Conservation (phyloP, 2,329 filamentous ascomycete genomes). For the Verticillium isaacii region DNA sequence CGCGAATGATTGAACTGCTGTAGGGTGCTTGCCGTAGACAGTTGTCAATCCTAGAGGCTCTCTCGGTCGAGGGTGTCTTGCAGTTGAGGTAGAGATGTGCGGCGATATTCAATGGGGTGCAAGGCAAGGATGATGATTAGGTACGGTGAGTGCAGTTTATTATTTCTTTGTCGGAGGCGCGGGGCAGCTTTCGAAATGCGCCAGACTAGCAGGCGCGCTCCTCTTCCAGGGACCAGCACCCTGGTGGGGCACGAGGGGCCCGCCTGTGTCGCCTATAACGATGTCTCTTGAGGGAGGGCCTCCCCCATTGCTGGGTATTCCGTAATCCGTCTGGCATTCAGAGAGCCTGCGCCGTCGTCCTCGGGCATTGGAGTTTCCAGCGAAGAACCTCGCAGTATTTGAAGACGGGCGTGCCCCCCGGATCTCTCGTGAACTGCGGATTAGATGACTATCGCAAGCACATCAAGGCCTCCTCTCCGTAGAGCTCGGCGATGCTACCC, state of each 20-base stretch:
- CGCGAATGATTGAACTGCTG: neutral
- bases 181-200: neutral
- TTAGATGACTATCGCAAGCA: slow-evolving; percentile 53
- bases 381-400: neutral
- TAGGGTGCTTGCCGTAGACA: no score
- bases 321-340: no score
- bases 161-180: neutral
- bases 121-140: neutral
- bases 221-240: slow-evolving; percentile 2
- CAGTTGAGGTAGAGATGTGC: neutral
- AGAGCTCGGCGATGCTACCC: slow-evolving; percentile 63
- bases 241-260: slow-evolving; percentile 25
- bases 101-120: neutral
- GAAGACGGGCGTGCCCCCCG: neutral
- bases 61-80: neutral
- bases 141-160: neutral
- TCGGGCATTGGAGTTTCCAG: no score
- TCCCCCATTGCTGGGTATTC: neutral
- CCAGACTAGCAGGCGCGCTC: neutral
- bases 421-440: neutral
- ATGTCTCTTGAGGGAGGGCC: neutral
- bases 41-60: neutral
- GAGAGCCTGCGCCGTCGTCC: no score
- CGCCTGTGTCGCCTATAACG: slow-evolving; percentile 11
- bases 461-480: slow-evolving; percentile 77